phyloP scores from a whole-genome alignment of 176 grass and related monocot species.

The Juncus inflexus region DNA sequence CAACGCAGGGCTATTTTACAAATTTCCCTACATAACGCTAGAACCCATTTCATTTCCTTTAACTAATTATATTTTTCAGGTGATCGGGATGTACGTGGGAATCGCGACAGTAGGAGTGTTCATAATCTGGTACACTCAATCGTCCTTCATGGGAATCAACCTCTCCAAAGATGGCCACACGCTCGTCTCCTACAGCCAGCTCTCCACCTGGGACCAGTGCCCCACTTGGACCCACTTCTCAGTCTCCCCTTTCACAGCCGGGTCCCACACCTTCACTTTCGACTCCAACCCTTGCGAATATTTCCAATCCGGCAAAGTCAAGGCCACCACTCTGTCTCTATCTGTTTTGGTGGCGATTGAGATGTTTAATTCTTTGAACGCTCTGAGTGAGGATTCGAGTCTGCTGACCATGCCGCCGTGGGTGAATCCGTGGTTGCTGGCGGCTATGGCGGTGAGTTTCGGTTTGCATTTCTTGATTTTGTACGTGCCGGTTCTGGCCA shows the following conservation, averaged over 20 bases:
- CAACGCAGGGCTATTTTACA: no score
- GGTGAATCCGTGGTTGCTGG: conserved; percentile 86
- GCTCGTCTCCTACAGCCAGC: conserved; percentile 84
- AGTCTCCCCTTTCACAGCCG: conserved; percentile 68
- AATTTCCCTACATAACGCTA: no score
- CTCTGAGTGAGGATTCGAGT: conserved; percentile 85
- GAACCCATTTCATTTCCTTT: no score
- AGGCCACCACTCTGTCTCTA: conserved; percentile 75
- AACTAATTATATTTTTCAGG: no score
- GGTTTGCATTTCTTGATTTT: conserved; percentile 92
- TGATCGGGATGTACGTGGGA: conserved; percentile 47
- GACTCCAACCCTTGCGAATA: conserved; percentile 74
- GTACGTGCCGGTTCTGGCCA: conserved; percentile 72
- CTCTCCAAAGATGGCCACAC: conserved; percentile 80
- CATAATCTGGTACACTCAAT: conserved; percentile 93
- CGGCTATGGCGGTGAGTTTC: conserved; percentile 80
- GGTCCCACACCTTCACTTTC: conserved; percentile 59
- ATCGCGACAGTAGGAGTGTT: conserved; percentile 86
- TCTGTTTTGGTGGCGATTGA: conserved; percentile 88
- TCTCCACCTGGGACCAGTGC: conserved; percentile 92
- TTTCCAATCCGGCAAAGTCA: conserved; percentile 86
- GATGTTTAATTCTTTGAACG: conserved; percentile 98
- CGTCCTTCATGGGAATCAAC: conserved; percentile 94
- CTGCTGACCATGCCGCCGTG: conserved; percentile 89
- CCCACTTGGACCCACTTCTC: conserved; percentile 66